Evolutionary conservation across 2,329 filamentous ascomycete species (phyloP), one percentile per base, ranked within the genome.

Genomic region (Ploettnerulaceae sp.): DNA sequence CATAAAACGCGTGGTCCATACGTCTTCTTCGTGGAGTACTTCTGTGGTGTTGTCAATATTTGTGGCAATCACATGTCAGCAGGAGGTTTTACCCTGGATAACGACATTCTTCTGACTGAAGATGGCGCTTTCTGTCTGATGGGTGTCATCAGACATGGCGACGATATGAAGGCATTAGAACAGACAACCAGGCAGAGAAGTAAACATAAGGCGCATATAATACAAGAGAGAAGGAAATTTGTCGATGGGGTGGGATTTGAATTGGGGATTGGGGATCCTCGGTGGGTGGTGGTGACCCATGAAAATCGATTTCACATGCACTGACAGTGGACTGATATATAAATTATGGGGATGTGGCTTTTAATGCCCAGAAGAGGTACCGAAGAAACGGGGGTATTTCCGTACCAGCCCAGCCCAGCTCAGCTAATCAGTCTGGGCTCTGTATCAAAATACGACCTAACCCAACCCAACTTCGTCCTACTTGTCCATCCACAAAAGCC

Each of bases 21-120:
- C 62, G 57, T 65, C 62, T 63, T 64, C 62, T 57, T 64, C 61
- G 37, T 55, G 45, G 15, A 65, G 55, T 31, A 65, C 54, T 15
- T 57, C 62, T 65, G 49, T 35, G 28, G 24, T 34, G 44, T 47
- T 49, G 49, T 53, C 26, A 53, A 28, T 37, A 40, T 24, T 24
- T 40, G 39, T 36, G 29, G 17, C 31, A 51, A 56, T 63, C 61
- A 63, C 61, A 63, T 63, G 61, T 53, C 47, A 61, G 36, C 25
- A 38, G 28, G 28, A 59, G n/a, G n/a, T n/a, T 57, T 38, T 18
- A 63, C 59, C 33, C 22, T 57, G 49, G 37, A 62, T 60, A 49
- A 62, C 58, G 35, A 47, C 47, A 45, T 60, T 52, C 49, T 62
- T 62, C 34, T 57, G 47, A 8, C 52, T 26, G 15, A 48, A 40